Base-by-base conservation (phyloP, 106 monocot species). In the Phalaenopsis equestris region DNA sequence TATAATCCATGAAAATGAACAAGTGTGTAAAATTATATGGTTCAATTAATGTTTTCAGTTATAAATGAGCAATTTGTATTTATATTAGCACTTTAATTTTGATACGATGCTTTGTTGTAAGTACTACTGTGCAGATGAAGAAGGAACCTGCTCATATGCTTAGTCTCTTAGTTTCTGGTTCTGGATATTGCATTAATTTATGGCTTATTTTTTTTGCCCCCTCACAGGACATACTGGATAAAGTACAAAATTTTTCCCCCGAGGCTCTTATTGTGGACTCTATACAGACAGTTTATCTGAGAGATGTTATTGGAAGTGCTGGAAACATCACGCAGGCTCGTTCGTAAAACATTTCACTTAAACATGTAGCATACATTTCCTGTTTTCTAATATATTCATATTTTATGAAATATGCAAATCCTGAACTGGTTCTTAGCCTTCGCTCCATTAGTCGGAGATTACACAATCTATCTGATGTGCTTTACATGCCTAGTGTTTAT, bases 231-330 rank as follows among this genome's bases (percentile, higher is more conserved):
- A 95, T 99, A 76, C 86, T 99, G 82, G 91, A 91, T 23, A 95
- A 91, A 84, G 87, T 88, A 57, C 84, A 88, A 77, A 70, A 56
- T 30, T 82, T 91, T 6, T 86, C 88, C 65, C 95, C 99, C 11
- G 80, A 73, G 81, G 93, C 90, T 84, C 86, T 99, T 80, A 87
- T 99, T 85, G 86, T 99, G 47, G 99, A 99, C 87, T 99, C 99
- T 14, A 91, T 99, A 85, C 95, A 99, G 75, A 99, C 99, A 61
- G 90, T 99, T 73, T 95, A 99, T 80, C 76, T 95, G 56, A 90
- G 81, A 85, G 89, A 86, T 52, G 79, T 94, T 79, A 42, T 88
- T 61, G 95, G 95, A 78, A 99, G 95, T 91, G 93, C 99, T 80
- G 99, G 99, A 49, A 99, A 88, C 83, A 70, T 91, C 58, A 80